Base-by-base conservation (phyloP, 2,329 filamentous ascomycete genomes). In the Microthyrium microscopicum region DNA sequence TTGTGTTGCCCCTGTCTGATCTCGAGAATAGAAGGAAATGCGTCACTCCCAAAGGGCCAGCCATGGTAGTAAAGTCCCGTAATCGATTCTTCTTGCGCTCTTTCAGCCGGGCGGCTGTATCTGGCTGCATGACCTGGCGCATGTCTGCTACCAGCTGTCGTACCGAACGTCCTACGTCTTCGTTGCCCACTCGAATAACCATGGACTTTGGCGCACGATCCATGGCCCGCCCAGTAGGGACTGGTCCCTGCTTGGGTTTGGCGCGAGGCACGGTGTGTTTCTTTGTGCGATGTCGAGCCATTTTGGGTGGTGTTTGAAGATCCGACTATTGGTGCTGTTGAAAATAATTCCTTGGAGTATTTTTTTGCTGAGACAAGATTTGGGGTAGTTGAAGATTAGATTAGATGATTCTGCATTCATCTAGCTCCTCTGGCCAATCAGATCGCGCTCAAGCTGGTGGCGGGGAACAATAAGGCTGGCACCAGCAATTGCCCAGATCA, bases 161-260 rank as follows among this genome's bases (percentile, higher is more conserved):
- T 46, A 98, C 70, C 53, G 80, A 92, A 39, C 82, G 73, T 37
- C 89, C 89, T 33, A 98, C 83, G 52, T 94, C 82, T 47, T 84
- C 80, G 46, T 85, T 87, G 46, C 89, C 89, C 48, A 94, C 85
- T 45, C 89, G 81, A 56, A 98, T 93, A 38, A 98, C 87, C 87
- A 98, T 94, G 53, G 79, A 91, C 66, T 94, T 94, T 21, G 89
- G 89, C 33, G 74, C 68, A 42, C 74, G 72, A 34, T 68, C 64
- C 38, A 62, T 65, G 17, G 73, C 68, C 55, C 74, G 72, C 37
- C 70, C 47, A 63, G 42, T 41, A 59, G 45, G 46, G 62, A 47
- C 46, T 66, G 46, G 21, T 11, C 28, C 20, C 15, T 21, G 36
- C 20, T 69, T 68, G 44, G 70, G 70, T 40, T 63, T 67, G 32